These are phyloP conservation scores for Termitomyces sp. DNA, from an alignment of 768 basidiomycete species.

Conservation along the genomic window DNA sequence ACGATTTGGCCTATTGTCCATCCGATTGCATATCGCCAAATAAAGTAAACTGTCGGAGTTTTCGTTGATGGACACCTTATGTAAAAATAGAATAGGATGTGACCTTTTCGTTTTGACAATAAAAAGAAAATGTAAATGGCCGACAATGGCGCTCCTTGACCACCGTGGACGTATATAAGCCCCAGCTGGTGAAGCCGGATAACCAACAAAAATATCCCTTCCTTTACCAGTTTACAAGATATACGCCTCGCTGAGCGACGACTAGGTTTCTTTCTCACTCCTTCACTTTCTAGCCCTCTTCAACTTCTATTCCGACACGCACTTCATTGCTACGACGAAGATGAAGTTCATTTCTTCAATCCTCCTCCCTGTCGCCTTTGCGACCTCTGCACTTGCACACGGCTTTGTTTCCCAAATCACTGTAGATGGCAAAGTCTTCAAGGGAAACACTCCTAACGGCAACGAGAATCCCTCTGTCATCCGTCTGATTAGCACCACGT, in stretches of 20 bases:
- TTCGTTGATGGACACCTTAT: neutral
- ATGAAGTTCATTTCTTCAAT: slow-evolving; percentile 21
- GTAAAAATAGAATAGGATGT: neutral
- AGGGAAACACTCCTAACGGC: slow-evolving; percentile 26
- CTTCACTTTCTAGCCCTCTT: neutral
- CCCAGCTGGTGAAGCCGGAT: neutral
- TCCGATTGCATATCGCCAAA: neutral
- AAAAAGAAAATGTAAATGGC: neutral
- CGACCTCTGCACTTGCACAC: slow-evolving; percentile 36
- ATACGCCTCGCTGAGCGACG: slow-evolving; percentile 2
- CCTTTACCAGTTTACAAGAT: neutral
- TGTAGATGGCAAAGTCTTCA: slow-evolving; percentile 32
- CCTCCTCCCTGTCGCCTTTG: slow-evolving; percentile 27
- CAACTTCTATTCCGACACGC: neutral
- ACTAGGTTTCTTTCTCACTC: neutral
- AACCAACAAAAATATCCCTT: neutral
- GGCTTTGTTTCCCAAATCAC: slow-evolving; percentile 34
- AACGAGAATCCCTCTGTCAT: slow-evolving; percentile 27
- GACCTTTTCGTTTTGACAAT: neutral
- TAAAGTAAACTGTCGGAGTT: neutral
- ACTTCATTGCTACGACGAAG: neutral
- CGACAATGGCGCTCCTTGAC: neutral
- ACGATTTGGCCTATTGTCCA: neutral
- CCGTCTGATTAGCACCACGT: slow-evolving; percentile 30
- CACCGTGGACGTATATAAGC: neutral